These are phyloP conservation scores for Physcomitrium patens DNA, from an alignment of 225 moss, liverwort and hornwort species.

Conservation along the genomic window DNA sequence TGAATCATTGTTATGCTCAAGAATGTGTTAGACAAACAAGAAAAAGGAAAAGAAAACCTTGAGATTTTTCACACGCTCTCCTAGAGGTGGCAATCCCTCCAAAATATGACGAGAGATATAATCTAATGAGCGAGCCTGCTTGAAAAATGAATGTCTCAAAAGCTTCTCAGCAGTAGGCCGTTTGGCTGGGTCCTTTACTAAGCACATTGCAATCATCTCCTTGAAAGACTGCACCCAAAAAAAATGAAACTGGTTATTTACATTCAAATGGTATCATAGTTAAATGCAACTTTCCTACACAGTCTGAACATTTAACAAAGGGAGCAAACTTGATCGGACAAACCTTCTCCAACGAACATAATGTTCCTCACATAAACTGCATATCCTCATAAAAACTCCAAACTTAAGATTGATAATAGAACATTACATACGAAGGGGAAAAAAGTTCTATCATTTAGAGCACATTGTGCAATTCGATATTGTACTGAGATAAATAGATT, in stretches of 20 bases:
- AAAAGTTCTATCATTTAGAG: neutral
- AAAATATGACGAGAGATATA: slow-evolving; percentile 63
- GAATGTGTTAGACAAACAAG: neutral
- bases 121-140: slow-evolving; percentile 55
- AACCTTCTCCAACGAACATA: neutral
- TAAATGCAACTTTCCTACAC: no score
- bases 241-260: neutral
- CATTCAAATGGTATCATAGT: neutral
- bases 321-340: neutral
- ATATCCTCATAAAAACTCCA: neutral
- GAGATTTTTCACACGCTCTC: slow-evolving; percentile 66
- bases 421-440: neutral
- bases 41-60: slow-evolving; percentile 34
- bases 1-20: neutral
- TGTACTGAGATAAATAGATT: neutral
- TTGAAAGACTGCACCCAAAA: slow-evolving; percentile 59
- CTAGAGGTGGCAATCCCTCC: slow-evolving; percentile 68
- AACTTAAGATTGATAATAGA: neutral
- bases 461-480: neutral
- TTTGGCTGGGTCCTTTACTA: slow-evolving; percentile 77
- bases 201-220: slow-evolving; percentile 91
- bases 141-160: slow-evolving; percentile 72
- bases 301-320: neutral
- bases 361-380: neutral
- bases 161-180: slow-evolving; percentile 75